Conservation (phyloP, 495 filamentous ascomycete genomes). For the Lasiosphaeria miniovina region DNA sequence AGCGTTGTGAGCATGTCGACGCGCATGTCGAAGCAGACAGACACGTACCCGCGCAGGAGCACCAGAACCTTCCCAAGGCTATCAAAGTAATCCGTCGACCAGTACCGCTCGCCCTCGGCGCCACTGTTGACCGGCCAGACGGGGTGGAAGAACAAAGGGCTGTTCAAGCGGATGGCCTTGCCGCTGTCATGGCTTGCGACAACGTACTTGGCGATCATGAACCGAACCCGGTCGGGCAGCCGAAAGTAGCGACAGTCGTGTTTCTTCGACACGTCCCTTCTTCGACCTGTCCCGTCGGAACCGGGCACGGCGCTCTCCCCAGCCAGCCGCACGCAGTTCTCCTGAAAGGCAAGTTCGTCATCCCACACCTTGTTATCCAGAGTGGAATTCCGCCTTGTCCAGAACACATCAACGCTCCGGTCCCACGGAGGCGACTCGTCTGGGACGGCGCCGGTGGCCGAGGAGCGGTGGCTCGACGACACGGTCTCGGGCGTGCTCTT, state of each 20-base stretch:
- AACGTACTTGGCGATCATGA: constrained; percentile 19
- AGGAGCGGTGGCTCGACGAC: not conserved
- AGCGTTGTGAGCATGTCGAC: constrained; percentile 24
- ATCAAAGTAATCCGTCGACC: constrained; percentile 27
- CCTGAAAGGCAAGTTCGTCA: constrained; percentile 14
- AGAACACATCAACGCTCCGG: constrained; percentile 28
- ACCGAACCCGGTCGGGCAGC: constrained; percentile 21
- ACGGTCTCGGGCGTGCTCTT: not conserved
- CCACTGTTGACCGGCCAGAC: constrained; percentile 20
- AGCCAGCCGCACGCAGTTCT: constrained; percentile 15
- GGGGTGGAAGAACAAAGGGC: constrained; percentile 11
- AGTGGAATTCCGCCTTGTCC: constrained; percentile 11
- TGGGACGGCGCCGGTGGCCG: not conserved
- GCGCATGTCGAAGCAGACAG: constrained; percentile 24
- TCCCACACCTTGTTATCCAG: constrained; percentile 5
- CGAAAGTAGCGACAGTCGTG: constrained; percentile 19
- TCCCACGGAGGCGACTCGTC: constrained; percentile 27
- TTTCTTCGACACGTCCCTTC: constrained; percentile 6
- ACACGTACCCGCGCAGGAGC: constrained; percentile 15
- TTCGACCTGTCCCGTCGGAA: not conserved
- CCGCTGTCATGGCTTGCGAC: constrained; percentile 11
- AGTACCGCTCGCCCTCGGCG: constrained; percentile 8
- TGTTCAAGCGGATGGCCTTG: constrained; percentile 29
- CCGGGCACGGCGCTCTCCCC: constrained; percentile 3
- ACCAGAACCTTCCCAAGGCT: constrained; percentile 17